phyloP scores from a whole-genome alignment of 345 rosid genomes.

The Hevea brasiliensis region DNA sequence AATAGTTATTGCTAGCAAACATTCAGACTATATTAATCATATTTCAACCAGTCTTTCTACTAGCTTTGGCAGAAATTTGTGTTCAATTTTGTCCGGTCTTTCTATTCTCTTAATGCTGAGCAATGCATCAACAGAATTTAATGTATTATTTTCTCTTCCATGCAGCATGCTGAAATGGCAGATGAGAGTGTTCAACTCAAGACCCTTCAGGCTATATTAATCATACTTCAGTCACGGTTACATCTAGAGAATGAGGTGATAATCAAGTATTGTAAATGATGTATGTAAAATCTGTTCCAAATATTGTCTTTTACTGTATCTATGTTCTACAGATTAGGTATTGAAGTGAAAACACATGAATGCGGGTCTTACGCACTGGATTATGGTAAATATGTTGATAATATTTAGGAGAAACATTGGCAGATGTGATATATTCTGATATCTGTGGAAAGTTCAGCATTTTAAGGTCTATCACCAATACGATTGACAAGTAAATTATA shows the following conservation, averaged over 20 bases:
- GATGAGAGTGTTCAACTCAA: conserved; percentile 93
- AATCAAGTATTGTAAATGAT: neutral
- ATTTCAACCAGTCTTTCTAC: conserved; percentile 93
- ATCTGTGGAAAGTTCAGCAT: neutral
- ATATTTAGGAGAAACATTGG: neutral
- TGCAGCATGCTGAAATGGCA: conserved; percentile 94
- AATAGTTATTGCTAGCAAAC: neutral
- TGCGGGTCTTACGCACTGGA: neutral
- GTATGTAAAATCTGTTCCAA: neutral
- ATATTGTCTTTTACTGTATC: conserved; percentile 3
- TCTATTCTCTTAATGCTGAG: neutral
- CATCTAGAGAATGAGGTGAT: conserved; percentile 90
- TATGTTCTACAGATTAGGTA: neutral
- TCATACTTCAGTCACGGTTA: conserved; percentile 32
- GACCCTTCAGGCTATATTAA: conserved; percentile 47
- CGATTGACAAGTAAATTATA: neutral
- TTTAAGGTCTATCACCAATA: neutral
- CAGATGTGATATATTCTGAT: neutral
- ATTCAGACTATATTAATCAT: conserved; percentile 74
- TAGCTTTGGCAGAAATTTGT: too few species aligned
- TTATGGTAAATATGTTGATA: neutral
- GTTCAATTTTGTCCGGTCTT: neutral
- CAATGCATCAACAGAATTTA: conserved; percentile 15
- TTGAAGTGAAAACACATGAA: neutral
- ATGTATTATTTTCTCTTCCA: conserved; percentile 18